Evolutionary conservation across 73 alveolate genomes (phyloP), one percentile per base, ranked within the genome.

Genomic region (Paramecium pentaurelia): DNA sequence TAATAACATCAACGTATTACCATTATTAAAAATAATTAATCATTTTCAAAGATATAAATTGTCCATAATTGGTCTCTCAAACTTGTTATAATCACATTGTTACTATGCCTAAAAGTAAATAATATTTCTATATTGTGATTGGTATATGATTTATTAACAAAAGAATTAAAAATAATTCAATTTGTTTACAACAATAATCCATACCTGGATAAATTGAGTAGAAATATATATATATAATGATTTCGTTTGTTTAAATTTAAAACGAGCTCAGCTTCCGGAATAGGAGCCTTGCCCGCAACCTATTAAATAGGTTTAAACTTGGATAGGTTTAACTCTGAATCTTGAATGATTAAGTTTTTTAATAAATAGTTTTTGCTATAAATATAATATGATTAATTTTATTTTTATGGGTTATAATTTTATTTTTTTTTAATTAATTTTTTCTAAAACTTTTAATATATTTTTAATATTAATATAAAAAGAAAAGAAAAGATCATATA

Each of bases 271-370:
- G 87, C 87, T 73, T 73, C 87, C 87, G 87, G 87, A 73, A 73
- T 73, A 73, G 87, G 87, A 73, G 87, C 87, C 87, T 73, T 20
- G 87, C 87, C 87, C 87, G 87, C 87, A 73, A 73, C 87, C 87
- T 40, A 73, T 73, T 73, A 73, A 36, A 73, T 73, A 73, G 87
- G 87, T 73, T 73, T 73, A 73, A 73, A 73, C 87, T 37, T 32
- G 87, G 87, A 73, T 73, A 73, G 38, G 22, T 68, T 68, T 68
- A 2, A 4, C 18, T 22, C 12, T 54, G 70, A 54, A 54, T 54
- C 70, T 54, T 18, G 70, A 54, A 54, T 8, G 70, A 54, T 54
- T 54, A 8, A 54, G 70, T 16, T 4, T 1, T 54, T 22, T 22
- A 22, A 4, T 8, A 16, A 54, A 1, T 16, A 4, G 20, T 54